Percentiles rank a stretch among this genome's conserved stretches.
Conservation (phyloP, 495 filamentous ascomycete species). For the Penicillium cosmopolitanum region DNA sequence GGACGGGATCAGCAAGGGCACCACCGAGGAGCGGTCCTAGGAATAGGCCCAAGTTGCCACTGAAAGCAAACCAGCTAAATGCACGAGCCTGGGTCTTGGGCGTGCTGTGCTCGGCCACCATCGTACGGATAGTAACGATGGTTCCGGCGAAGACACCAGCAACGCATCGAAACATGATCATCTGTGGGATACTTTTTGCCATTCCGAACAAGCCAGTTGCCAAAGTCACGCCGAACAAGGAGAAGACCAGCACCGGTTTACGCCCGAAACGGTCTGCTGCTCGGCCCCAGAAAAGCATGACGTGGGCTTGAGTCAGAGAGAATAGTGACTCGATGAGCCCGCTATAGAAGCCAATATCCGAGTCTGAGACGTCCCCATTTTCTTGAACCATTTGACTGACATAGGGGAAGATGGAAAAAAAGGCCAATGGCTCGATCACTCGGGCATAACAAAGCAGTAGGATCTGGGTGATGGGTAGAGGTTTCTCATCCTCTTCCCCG, state of each 20-base stretch:
- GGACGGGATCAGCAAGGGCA: conserved; percentile 61
- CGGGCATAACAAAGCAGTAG: conserved; percentile 68
- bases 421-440: conserved; percentile 72
- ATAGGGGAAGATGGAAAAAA: conserved; percentile 77
- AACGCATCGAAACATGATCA: conserved; percentile 66
- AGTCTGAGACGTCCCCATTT: conserved; percentile 56
- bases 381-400: conserved; percentile 70
- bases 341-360: conserved; percentile 71
- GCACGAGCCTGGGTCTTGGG: conserved; percentile 65
- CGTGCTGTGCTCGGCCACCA: conserved; percentile 72
- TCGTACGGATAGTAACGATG: conserved; percentile 69
- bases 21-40: conserved; percentile 68
- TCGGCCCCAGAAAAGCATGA: conserved; percentile 64
- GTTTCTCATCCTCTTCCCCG: conserved; percentile 29
- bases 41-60: conserved; percentile 69
- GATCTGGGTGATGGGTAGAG: conserved; percentile 63
- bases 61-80: conserved; percentile 74
- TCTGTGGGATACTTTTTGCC: conserved; percentile 62
- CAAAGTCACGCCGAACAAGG: conserved; percentile 59
- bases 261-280: conserved; percentile 68
- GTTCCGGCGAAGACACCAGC: conserved; percentile 72
- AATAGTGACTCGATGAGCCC: conserved; percentile 76
- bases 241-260: conserved; percentile 67
- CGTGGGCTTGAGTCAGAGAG: conserved; percentile 66
- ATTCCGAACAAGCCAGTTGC: conserved; percentile 65